Percentiles rank a stretch among this genome's conserved stretches.
Evolutionary conservation across 345 rosid genomes (phyloP).

Genomic region (Pelargonium nanum): DNA sequence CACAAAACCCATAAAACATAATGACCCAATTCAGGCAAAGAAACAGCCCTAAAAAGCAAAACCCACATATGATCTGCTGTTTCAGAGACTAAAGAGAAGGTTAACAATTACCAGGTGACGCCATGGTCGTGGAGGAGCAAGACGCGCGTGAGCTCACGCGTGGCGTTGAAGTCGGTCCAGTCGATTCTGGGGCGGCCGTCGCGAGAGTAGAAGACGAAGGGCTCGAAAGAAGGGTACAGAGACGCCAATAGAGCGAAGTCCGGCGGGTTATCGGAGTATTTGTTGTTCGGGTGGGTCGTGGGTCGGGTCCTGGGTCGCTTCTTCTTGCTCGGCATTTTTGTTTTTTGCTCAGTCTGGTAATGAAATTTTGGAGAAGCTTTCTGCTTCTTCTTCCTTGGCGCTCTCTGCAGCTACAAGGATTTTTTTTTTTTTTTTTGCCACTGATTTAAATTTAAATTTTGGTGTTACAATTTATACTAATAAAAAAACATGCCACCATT

Average conservation of each 20-base stretch:
- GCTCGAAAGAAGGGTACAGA: constrained; percentile 59
- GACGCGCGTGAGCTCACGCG: constrained; percentile 75
- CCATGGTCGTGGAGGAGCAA: constrained; percentile 68
- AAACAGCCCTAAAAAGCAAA: too few species aligned
- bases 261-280: constrained; percentile 66
- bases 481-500: background rate
- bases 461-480: background rate
- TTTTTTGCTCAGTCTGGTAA: background rate
- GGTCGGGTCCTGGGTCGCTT: constrained; percentile 44
- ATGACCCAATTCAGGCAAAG: too few species aligned
- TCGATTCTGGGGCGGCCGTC: constrained; percentile 61
- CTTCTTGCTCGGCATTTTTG: constrained; percentile 35
- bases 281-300: constrained; percentile 51
- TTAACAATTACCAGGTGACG: constrained; percentile 52
- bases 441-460: too few species aligned
- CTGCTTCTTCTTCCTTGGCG: background rate
- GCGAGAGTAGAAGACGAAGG: constrained; percentile 52
- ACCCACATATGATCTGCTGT: too few species aligned
- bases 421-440: too few species aligned
- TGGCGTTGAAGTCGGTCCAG: constrained; percentile 85
- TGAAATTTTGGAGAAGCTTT: background rate
- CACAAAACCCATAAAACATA: too few species aligned
- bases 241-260: constrained; percentile 66
- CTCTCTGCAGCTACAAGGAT: background rate
- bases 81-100: too few species aligned